Base-by-base conservation (phyloP, 1,284 basidiomycete species). In the Salmacisia buchloeana region DNA sequence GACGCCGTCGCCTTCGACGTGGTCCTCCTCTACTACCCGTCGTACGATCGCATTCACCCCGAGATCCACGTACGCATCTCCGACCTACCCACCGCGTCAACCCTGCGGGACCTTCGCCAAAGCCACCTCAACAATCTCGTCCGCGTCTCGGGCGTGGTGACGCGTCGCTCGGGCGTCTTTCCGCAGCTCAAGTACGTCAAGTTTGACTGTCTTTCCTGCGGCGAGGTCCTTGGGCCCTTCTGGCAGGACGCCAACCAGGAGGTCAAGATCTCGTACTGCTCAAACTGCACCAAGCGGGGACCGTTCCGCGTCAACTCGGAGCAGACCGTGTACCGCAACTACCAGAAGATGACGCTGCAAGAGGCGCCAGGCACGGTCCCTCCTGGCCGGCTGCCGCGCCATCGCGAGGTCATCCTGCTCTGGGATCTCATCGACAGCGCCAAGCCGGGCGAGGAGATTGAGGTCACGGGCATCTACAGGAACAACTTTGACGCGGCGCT, bases 131-230 rank as follows among this genome's bases (percentile, higher is more conserved):
- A 98, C 83, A 91, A 90, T 69, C 89, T 99, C 41, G 93, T 99
- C 36, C 89, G 94, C 52, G 90, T 98, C 12, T 87, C 88, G 3
- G 96, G 96, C 35, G 96, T 99, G n/a, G 94, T 99, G 54, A 99
- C 96, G 0, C 85, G 96, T 62, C 86, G 96, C 56, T 92, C 88
- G 10, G 94, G 96, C 25, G 94, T 99, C 10, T 97, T 98, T 82
- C 96, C 96, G 13, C 96, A 99, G 81, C 84, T 99, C 69, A 98
- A 99, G 83, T 97, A 97, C 78, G 94, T 99, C 82, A 97, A 97
- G 80, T 98, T 99, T 75, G 92, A 98, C 81, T 99, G 96, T 81
- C 63, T 78, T 31, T 68, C 62, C 80, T 99, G 96, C 75, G 89
- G 89, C 18, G 89, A 89, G 25, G 87, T 91, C 12, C 84, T 98